Conservation (phyloP, 306 rosid genomes). For the Astragalus glycyphyllos region DNA sequence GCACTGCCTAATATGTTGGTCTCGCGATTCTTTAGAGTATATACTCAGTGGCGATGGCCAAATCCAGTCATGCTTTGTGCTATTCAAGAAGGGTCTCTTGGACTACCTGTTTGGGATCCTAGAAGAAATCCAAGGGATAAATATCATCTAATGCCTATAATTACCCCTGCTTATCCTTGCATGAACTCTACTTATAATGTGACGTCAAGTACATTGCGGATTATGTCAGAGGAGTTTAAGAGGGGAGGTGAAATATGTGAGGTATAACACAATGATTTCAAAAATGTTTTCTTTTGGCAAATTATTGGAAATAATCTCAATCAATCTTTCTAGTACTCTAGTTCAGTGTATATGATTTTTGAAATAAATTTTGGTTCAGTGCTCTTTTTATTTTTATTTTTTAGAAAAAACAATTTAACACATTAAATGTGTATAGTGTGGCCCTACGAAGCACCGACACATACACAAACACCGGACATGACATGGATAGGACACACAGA, state of each 20-base stretch:
- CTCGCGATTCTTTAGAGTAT: constrained; percentile 94
- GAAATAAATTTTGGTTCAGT: constrained; percentile 26
- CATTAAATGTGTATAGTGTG: too few species aligned
- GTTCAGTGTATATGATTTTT: constrained; percentile 32
- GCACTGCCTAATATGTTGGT: constrained; percentile 95
- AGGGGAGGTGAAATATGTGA: constrained; percentile 93
- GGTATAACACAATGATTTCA: constrained; percentile 55
- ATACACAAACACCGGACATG: too few species aligned
- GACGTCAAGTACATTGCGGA: constrained; percentile 83
- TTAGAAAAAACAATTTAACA: too few species aligned
- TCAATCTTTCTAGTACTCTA: constrained; percentile 11
- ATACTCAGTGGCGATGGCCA: constrained; percentile 98
- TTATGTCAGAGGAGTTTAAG: constrained; percentile 87
- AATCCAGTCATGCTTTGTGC: constrained; percentile 95
- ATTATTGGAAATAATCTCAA: neutral
- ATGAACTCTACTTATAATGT: constrained; percentile 99
- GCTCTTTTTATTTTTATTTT: constrained; percentile 13
- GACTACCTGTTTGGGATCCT: constrained; percentile 96
- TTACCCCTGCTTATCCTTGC: constrained; percentile 97
- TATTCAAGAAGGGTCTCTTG: constrained; percentile 92
- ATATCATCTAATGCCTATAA: constrained; percentile 93
- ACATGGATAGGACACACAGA: too few species aligned
- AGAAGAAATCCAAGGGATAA: constrained; percentile 86
- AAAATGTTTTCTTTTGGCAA: constrained; percentile 26
- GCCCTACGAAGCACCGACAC: too few species aligned